Base-by-base conservation (phyloP, 495 filamentous ascomycete genomes). In the Aspergillus incahuasiensis region DNA sequence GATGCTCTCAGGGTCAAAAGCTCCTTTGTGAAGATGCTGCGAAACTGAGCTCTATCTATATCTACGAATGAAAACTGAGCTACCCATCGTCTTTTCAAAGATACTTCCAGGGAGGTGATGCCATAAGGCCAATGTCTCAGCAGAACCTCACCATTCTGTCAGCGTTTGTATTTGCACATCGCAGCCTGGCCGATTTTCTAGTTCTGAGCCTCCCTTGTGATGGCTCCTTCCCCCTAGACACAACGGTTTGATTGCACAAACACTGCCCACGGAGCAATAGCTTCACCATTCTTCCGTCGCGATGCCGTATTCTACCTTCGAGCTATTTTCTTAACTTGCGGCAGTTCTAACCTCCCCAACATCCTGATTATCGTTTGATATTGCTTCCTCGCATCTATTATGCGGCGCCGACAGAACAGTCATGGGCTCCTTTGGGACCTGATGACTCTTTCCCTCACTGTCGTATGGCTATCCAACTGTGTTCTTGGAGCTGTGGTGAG, bases 351-450 rank as follows among this genome's bases (percentile, higher is more conserved):
- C 15, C 12, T 5, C 24, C 35, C 32, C 39, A 11, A 39, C 35
- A 24, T 19, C 18, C 39, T 50, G 25, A 21, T 13, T 50, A 49
- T 42, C 32, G 53, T 39, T 48, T 34, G 54, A 22, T 50, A 56
- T 50, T 35, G 50, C 46, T 49, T 44, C 18, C 16, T 25, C 44
- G 20, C 35, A 56, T 50, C 11, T 34, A 56, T 35, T 44, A 56
- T 56, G 54, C 24, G 39, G 28, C 38, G n/a, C 9, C 16, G 22
- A 34, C 24, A 25, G 18, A 39, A 15, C 21, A 7, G 18, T 25
- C 48, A 20, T 46, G 15, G 35, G 24, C 45, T 32, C 34, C 42
- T 21, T 12, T 40, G 39, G 2, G 38, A 41, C 30, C 12, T 57
- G 4, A 4, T 47, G 41, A 39, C n/a, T 3, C 22, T 52, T 8